Conservation (phyloP, 1,139 yeast species). For the Saccharomyces hybrid region DNA sequence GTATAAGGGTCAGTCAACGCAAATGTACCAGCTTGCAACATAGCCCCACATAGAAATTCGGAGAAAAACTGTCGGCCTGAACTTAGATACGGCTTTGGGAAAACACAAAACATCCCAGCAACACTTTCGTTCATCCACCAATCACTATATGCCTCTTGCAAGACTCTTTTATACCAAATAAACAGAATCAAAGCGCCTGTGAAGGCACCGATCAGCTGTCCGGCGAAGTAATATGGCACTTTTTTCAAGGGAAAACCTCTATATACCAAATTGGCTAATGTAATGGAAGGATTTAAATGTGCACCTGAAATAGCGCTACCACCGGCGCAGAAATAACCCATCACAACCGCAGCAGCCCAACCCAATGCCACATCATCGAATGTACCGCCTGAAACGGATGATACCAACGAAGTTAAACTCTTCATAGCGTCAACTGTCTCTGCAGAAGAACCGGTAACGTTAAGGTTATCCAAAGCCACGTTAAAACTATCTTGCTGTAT, state of each 20-base stretch:
- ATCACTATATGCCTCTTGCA: conserved; percentile 21
- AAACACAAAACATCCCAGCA: conserved; percentile 40
- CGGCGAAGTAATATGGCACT: conserved; percentile 35
- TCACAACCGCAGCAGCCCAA: conserved; percentile 47
- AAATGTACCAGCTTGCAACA: conserved; percentile 39
- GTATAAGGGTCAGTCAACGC: conserved; percentile 45
- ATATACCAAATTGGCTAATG: conserved; percentile 35
- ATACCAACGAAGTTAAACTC: conserved; percentile 14
- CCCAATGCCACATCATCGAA: conserved; percentile 38
- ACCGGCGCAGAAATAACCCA: conserved; percentile 40
- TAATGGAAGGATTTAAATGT: conserved; percentile 40
- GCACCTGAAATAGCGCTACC: conserved; percentile 40
- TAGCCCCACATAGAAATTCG: conserved; percentile 39
- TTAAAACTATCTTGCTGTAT: conserved; percentile 15
- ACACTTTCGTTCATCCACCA: conserved; percentile 25
- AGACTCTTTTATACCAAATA: conserved; percentile 32
- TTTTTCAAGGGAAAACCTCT: conserved; percentile 40
- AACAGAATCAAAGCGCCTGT: conserved; percentile 36
- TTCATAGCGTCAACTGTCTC: conserved; percentile 10
- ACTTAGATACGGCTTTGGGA: conserved; percentile 37
- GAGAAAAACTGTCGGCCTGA: conserved; percentile 41
- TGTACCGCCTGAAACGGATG: conserved; percentile 34
- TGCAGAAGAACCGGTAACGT: conserved; percentile 9
- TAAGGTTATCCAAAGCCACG: conserved; percentile 9
- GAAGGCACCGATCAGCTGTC: conserved; percentile 38